Base-by-base conservation (phyloP, 495 filamentous ascomycete species). In the Parathielavia hyrcaniae region DNA sequence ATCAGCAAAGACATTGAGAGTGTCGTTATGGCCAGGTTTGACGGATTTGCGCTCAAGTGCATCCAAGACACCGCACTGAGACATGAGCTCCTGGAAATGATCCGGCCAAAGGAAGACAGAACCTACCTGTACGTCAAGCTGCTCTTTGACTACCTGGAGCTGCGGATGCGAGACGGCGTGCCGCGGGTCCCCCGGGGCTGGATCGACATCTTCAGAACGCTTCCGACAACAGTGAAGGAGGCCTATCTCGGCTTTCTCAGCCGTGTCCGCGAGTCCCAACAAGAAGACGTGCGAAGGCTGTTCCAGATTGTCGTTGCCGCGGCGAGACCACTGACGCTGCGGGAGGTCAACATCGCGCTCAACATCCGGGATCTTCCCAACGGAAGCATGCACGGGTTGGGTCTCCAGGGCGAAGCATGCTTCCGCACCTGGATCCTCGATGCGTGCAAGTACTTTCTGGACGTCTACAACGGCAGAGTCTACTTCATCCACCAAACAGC, bases 401-500 rank as follows among this genome's bases (percentile, higher is more conserved):
- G 60, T 13, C 22, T 66, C 46, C 60, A 59, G 16, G n/a, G 40
- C 1, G 60, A 60, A 30, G 51, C 51, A 8, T 39, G 20, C 12
- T 66, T 66, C 36, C 53, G 58, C 12, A 50, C 45, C 49, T 69
- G 55, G 61, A 65, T 70, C 36, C 35, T 71, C 50, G 61, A 64
- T 41, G 55, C 58, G 1, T 71, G 70, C 58, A 68, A 59, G 22
- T 70, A 63, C 22, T 71, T 73, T 45, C 51, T 73, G 14, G 67
- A 62, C 14, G 50, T 73, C 4, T 70, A 68, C 48, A 56, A 72
- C 43, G 48, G 61, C 11, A 64, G 53, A 8, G 64, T 78, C 16
- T 61, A 63, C 53, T 67, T 76, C 19, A 71, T 78, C n/a, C 71
- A 78, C 55, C 71, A 76, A 58, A 77, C 75, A 6, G 74, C 69